Evolutionary conservation across 2,329 filamentous ascomycete species (phyloP).

Genomic region (Sporothrix euskadiensis): DNA sequence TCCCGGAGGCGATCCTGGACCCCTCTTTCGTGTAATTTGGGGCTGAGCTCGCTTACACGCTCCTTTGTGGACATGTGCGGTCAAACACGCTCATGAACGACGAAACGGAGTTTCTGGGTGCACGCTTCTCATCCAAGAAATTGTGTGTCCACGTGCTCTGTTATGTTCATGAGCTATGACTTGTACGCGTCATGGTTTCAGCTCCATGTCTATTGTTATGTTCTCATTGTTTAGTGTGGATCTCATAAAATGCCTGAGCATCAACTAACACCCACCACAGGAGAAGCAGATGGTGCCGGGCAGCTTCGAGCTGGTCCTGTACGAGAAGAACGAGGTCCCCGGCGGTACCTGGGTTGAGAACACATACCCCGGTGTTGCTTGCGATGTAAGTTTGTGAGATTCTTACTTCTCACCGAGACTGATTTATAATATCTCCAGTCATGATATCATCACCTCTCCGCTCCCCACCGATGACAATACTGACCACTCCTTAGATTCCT

Average conservation of each 20-base stretch:
- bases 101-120: not conserved
- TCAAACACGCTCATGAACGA: not conserved
- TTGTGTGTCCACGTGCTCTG: not conserved
- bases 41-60: not conserved
- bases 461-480: not conserved
- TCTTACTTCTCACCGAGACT: not conserved
- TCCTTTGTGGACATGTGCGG: not conserved
- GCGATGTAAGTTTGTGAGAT: constrained; percentile 35
- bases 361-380: constrained; percentile 46
- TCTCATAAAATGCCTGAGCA: not conserved
- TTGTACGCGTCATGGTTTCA: not conserved
- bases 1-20: not conserved
- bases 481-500: constrained; percentile 25
- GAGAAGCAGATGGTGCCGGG: constrained; percentile 42
- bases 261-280: constrained; percentile 17
- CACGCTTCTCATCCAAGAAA: not conserved
- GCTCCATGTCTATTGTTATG: not conserved
- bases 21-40: constrained; percentile 14
- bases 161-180: not conserved
- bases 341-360: constrained; percentile 57
- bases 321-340: constrained; percentile 51
- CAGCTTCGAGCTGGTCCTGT: constrained; percentile 43
- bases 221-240: not conserved
- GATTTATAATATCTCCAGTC: not conserved
- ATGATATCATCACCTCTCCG: not conserved